These are phyloP conservation scores for Alternaria longipes DNA, from an alignment of 2,329 filamentous ascomycete species.

Conservation along the genomic window DNA sequence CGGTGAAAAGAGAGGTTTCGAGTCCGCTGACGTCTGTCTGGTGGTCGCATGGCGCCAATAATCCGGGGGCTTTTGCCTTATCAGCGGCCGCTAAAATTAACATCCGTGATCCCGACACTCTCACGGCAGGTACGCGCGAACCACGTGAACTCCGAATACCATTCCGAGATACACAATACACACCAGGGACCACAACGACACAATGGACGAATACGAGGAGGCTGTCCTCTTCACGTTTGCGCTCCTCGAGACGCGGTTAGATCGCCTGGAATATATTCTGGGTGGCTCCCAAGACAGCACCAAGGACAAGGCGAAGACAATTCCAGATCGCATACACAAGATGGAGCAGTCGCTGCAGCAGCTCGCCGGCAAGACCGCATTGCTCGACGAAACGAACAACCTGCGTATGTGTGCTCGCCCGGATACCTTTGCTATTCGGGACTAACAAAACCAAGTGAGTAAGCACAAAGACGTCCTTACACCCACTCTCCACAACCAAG, in stretches of 20 bases:
- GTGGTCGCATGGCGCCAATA: conserved; percentile 7
- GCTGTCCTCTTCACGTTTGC: conserved; percentile 54
- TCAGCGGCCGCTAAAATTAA: conserved; percentile 28
- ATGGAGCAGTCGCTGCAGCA: conserved; percentile 51
- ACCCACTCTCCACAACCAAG: conserved; percentile 15
- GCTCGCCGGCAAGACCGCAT: conserved; percentile 52
- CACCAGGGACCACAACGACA: conserved; percentile 1
- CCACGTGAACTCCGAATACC: conserved; percentile 15
- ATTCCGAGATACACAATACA: not conserved
- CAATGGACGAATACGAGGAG: conserved; percentile 52
- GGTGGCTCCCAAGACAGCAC: conserved; percentile 41
- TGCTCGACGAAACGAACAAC: conserved; percentile 53
- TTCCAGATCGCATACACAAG: conserved; percentile 48
- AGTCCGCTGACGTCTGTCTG: conserved; percentile 23
- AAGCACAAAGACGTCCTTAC: conserved; percentile 54
- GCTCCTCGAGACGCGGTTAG: conserved; percentile 57
- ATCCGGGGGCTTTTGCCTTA: conserved; percentile 1
- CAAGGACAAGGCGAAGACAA: conserved; percentile 38
- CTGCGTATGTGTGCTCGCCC: conserved; percentile 38
- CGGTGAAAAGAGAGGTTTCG: conserved; percentile 12
- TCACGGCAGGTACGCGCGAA: conserved; percentile 25
- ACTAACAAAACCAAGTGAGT: conserved; percentile 48
- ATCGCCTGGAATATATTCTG: conserved; percentile 56
- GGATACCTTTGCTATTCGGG: not conserved
- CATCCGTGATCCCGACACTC: conserved; percentile 5